phyloP scores from a whole-genome alignment of 176 grass and related monocot genomes.

The Eragrostis nindensis region DNA sequence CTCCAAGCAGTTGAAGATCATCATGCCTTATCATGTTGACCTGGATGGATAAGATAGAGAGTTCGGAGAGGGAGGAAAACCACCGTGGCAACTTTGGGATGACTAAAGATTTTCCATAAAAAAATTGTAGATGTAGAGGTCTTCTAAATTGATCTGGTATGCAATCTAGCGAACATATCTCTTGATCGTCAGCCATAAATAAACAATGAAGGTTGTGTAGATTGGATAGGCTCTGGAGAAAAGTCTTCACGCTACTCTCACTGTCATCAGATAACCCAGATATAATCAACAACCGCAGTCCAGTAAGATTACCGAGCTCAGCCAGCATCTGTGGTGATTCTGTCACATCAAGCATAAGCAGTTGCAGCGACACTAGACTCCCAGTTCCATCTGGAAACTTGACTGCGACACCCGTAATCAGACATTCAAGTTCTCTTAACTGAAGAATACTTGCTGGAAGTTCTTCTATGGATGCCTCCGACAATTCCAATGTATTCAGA shows the following conservation, averaged over 20 bases:
- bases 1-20: not conserved
- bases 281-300: not conserved
- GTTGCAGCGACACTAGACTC: no score
- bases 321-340: not conserved
- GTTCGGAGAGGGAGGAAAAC: not conserved
- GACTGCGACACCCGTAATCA: not conserved
- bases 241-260: not conserved
- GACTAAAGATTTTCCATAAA: fast-evolving
- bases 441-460: not conserved
- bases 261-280: no score
- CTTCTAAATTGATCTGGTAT: not conserved
- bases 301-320: not conserved
- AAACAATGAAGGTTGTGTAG: no score
- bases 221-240: no score
- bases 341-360: no score
- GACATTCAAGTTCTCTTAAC: not conserved
- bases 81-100: not conserved
- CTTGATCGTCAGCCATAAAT: no score
- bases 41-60: not conserved
- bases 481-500: not conserved
- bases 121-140: no score
- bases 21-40: not conserved
- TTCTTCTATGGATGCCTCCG: fast-evolving
- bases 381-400: not conserved
- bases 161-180: not conserved